A percentile compares a stretch with the other conserved stretches of the same genome.
These are phyloP conservation scores for Populus hybrid DNA, from an alignment of 441 rosid genomes.

Conservation along the genomic window DNA sequence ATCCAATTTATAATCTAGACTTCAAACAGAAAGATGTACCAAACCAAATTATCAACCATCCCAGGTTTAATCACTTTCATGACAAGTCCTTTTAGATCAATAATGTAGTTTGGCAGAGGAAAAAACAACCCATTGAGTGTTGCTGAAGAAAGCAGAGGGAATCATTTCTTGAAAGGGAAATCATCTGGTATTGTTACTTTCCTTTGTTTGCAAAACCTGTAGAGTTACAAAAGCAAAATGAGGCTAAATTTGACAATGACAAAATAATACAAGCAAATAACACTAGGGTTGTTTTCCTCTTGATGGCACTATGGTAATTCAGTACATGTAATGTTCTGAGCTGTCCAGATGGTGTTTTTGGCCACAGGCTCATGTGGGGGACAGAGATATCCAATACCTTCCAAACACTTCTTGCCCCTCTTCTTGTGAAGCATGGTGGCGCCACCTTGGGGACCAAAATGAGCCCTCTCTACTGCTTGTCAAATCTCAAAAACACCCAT, in stretches of 20 bases:
- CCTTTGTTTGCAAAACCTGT: neutral
- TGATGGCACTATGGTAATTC: neutral
- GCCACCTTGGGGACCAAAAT: conserved; percentile 34
- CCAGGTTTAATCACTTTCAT: too few species aligned
- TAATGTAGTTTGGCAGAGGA: neutral
- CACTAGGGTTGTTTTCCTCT: too few species aligned
- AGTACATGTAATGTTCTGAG: neutral
- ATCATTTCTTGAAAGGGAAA: neutral
- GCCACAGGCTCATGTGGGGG: conserved; percentile 19
- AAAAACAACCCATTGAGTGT: conserved; percentile 1
- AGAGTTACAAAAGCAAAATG: too few species aligned
- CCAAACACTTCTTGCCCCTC: conserved; percentile 20
- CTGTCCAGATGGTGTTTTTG: neutral
- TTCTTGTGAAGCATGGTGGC: conserved; percentile 16
- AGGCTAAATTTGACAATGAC: too few species aligned
- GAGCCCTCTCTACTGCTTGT: neutral
- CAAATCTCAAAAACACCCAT: neutral
- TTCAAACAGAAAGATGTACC: too few species aligned
- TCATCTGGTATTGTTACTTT: conserved; percentile 6
- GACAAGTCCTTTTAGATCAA: neutral
- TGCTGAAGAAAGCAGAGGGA: conserved; percentile 1
- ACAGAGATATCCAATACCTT: conserved; percentile 30
- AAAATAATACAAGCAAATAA: too few species aligned
- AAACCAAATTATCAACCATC: too few species aligned
- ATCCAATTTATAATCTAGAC: too few species aligned